Conservation (phyloP, 805 yeast genomes). For the Saturnispora gosingensis region DNA sequence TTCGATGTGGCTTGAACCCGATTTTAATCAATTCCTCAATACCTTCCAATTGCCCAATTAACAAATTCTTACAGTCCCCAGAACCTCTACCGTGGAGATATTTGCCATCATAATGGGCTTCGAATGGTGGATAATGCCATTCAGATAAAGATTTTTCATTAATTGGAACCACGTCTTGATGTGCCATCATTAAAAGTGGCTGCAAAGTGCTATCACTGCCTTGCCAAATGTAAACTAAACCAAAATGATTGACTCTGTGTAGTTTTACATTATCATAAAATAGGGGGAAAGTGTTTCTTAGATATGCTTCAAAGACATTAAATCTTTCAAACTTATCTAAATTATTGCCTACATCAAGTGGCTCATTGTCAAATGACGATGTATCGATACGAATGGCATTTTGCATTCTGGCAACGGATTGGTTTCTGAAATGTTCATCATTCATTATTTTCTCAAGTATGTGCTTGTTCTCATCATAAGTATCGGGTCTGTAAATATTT, state of each 20-base stretch:
- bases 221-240: constrained; percentile 36
- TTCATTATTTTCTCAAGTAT: constrained; percentile 28
- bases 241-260: constrained; percentile 35
- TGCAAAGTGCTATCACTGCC: constrained; percentile 32
- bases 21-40: constrained; percentile 22
- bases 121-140: constrained; percentile 33
- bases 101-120: constrained; percentile 31
- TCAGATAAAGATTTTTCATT: constrained; percentile 30
- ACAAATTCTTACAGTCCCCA: constrained; percentile 35
- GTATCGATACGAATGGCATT: constrained; percentile 62
- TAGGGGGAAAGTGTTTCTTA: constrained; percentile 33
- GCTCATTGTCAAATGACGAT: constrained; percentile 47
- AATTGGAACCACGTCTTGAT: constrained; percentile 46
- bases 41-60: constrained; percentile 32
- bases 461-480: constrained; percentile 26
- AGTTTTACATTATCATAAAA: constrained; percentile 28
- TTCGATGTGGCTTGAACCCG: constrained; percentile 35
- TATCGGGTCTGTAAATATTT: constrained; percentile 22
- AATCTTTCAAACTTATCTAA: constrained; percentile 36
- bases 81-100: constrained; percentile 33
- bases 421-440: constrained; percentile 30
- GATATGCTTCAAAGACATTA: constrained; percentile 30
- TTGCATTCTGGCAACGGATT: constrained; percentile 37
- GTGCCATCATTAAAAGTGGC: constrained; percentile 40
- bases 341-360: constrained; percentile 36